Percentiles rank a stretch among this genome's conserved stretches.
phyloP scores from a whole-genome alignment of 192 early-diverging fungal genomes.

The Piromyces finnis region DNA sequence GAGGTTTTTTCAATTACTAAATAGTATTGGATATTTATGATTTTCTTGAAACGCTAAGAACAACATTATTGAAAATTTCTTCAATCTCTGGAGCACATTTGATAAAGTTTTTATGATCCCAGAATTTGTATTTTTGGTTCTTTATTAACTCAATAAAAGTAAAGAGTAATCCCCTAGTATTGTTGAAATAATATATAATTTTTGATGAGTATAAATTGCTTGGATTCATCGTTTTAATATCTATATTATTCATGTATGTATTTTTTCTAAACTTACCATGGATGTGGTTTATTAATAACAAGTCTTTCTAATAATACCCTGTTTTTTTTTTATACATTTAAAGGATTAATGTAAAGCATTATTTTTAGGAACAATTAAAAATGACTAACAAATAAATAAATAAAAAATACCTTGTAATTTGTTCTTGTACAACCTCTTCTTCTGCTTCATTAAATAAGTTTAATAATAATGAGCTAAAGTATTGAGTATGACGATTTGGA shows the following conservation, averaged over 20 bases:
- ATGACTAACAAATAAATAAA: no score
- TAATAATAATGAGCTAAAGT: conserved; percentile 75
- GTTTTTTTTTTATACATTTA: no score
- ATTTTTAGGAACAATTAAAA: no score
- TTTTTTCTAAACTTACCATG: background rate
- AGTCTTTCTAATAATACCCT: background rate
- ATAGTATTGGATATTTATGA: background rate
- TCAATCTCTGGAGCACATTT: background rate
- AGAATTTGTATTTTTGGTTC: conserved; percentile 66
- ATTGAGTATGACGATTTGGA: conserved; percentile 92
- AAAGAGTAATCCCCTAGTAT: conserved; percentile 60
- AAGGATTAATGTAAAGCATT: no score
- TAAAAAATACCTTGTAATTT: conserved; percentile 62
- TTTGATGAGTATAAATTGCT: no score
- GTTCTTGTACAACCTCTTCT: conserved; percentile 78
- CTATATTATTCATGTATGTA: no score
- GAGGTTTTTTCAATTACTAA: background rate
- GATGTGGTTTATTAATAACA: background rate
- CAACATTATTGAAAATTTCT: background rate
- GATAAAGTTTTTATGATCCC: conserved; percentile 10
- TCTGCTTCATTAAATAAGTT: conserved; percentile 63
- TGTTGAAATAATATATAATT: background rate
- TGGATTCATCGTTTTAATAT: no score
- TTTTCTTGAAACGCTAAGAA: background rate
- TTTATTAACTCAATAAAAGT: conserved; percentile 96